Conservation (phyloP, 805 yeast species). For the Candida pini region DNA sequence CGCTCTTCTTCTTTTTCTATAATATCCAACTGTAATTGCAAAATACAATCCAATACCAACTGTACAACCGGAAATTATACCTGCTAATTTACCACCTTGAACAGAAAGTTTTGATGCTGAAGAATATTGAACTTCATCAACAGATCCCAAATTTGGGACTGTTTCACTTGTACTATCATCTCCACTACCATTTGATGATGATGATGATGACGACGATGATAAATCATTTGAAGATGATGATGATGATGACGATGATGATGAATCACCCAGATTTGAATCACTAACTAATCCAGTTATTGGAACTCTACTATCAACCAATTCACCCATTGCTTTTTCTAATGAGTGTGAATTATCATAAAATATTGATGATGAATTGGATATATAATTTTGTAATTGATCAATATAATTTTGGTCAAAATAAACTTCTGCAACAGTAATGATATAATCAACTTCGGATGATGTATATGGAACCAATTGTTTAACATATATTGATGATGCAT, state of each 20-base stretch:
- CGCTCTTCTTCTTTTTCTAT: conserved; percentile 34
- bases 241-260: conserved; percentile 4
- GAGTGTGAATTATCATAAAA: conserved; percentile 56
- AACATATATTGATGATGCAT: conserved; percentile 44
- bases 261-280: conserved; percentile 7
- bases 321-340: conserved; percentile 52
- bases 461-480: conserved; percentile 71
- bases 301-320: conserved; percentile 65
- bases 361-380: conserved; percentile 47
- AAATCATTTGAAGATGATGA: too few species aligned
- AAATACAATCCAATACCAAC: conserved; percentile 69
- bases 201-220: conserved; percentile 3
- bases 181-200: conserved; percentile 7
- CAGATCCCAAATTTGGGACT: conserved; percentile 24
- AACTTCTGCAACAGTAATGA: conserved; percentile 84
- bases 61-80: conserved; percentile 78
- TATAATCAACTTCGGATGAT: conserved; percentile 48
- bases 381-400: conserved; percentile 39
- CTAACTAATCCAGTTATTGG: conserved; percentile 45
- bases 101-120: conserved; percentile 8
- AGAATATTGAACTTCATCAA: conserved; percentile 17
- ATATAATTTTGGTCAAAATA: conserved; percentile 64
- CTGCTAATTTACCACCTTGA: conserved; percentile 46
- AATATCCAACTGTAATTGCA: conserved; percentile 50
- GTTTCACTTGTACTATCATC: conserved; percentile 4